A percentile compares a stretch with the other conserved stretches of the same genome.
These are phyloP conservation scores for Pseudozyma sp. DNA, from an alignment of 1,284 basidiomycete genomes.

Conservation along the genomic window DNA sequence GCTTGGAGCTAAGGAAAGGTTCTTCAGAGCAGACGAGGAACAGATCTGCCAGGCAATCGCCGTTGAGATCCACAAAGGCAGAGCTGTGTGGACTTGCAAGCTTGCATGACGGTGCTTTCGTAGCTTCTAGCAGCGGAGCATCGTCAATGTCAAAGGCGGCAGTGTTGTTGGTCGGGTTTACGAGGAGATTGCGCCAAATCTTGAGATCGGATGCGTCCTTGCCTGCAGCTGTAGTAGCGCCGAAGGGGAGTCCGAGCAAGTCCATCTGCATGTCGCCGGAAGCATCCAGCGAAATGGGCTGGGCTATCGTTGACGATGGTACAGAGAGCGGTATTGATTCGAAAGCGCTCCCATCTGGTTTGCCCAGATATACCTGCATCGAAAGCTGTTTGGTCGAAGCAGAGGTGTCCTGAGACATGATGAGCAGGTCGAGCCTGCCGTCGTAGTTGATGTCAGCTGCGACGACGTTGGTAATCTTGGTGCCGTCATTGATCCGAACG, in stretches of 20 bases:
- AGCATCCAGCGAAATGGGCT: constrained; percentile 87
- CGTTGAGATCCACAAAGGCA: constrained; percentile 93
- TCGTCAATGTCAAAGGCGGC: constrained; percentile 36
- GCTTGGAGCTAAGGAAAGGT: constrained; percentile 65
- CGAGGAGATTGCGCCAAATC: constrained; percentile 57
- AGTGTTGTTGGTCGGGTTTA: constrained; percentile 13
- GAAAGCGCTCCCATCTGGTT: constrained; percentile 35
- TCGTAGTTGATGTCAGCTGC: constrained; percentile 93
- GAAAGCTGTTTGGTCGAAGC: constrained; percentile 22
- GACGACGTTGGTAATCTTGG: constrained; percentile 77
- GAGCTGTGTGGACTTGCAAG: constrained; percentile 90
- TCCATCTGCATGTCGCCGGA: constrained; percentile 90
- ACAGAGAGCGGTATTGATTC: constrained; percentile 70
- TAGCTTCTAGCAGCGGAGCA: constrained; percentile 28
- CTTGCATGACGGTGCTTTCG: constrained; percentile 72
- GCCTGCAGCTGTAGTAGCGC: constrained; percentile 6
- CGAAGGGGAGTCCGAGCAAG: constrained; percentile 78
- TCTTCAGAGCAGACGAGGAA: constrained; percentile 84
- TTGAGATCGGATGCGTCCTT: constrained; percentile 42
- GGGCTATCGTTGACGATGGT: constrained; percentile 77
- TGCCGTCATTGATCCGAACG: constrained; percentile 49
- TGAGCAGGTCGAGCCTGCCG: constrained; percentile 86
- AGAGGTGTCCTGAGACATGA: constrained; percentile 74
- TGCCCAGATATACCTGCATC: constrained; percentile 50
- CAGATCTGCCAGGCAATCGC: constrained; percentile 93